Evolutionary conservation across 1,284 basidiomycete genomes (phyloP).

Genomic region (Omphalotus olearius): DNA sequence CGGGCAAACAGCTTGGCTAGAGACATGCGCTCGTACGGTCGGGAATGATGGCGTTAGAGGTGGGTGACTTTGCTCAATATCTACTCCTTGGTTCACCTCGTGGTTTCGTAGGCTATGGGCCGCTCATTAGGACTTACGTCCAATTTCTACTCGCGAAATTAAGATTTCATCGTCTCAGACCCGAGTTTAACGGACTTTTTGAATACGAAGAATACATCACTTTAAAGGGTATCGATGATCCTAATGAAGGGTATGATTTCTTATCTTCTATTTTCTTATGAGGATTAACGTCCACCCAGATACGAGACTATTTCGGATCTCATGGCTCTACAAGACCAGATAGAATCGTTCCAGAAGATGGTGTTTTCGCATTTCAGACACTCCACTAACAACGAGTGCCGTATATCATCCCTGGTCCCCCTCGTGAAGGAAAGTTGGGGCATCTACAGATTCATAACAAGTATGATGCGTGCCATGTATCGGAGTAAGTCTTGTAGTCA

Average conservation of each 20-base stretch:
- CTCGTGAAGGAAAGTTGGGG: constrained; percentile 97
- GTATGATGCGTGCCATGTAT: constrained; percentile 95
- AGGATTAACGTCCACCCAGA: constrained; percentile 36
- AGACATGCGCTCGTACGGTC: constrained; percentile 90
- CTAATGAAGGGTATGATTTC: constrained; percentile 87
- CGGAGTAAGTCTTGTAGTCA: constrained; percentile 53
- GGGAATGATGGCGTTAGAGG: constrained; percentile 77
- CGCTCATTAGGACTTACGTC: constrained; percentile 91
- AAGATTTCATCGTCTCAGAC: constrained; percentile 88
- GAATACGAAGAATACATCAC: constrained; percentile 98
- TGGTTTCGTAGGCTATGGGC: constrained; percentile 69
- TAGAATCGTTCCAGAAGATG: constrained; percentile 95
- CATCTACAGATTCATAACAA: constrained; percentile 95
- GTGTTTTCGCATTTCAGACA: constrained; percentile 90
- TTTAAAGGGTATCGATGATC: constrained; percentile 94
- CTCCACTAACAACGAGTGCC: constrained; percentile 91
- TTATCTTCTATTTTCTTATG: constrained; percentile 3
- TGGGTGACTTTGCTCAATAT: constrained; percentile 27
- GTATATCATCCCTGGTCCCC: constrained; percentile 90
- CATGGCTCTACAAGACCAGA: constrained; percentile 95
- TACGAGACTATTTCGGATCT: constrained; percentile 96
- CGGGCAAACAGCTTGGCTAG: constrained; percentile 93
- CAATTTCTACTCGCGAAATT: constrained; percentile 94
- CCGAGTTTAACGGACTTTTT: constrained; percentile 94
- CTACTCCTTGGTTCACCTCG: constrained; percentile 4